Percentiles rank a stretch among this genome's conserved stretches.
Evolutionary conservation across 768 basidiomycete genomes (phyloP).

Genomic region (Chalciporus sphaerocephalus): DNA sequence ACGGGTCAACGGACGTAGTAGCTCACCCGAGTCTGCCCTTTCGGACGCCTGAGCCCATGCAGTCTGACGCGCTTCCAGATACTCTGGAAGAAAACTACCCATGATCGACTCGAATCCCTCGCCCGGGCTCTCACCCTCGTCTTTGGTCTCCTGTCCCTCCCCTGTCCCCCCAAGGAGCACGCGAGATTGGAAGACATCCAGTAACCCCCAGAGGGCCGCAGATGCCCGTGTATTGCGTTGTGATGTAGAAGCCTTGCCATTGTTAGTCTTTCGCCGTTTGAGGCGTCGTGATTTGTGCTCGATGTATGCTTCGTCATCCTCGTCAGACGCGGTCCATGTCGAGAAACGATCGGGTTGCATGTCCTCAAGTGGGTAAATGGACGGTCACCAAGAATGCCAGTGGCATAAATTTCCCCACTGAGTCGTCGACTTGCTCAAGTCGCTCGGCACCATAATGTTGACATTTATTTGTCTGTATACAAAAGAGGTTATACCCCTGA

Average conservation of each 20-base stretch:
- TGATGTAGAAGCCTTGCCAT: slow-evolving; percentile 5
- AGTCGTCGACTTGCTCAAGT: too few species aligned
- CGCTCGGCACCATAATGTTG: too few species aligned
- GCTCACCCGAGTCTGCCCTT: slow-evolving; percentile 20
- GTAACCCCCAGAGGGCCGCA: slow-evolving; percentile 15
- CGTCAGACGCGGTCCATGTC: slow-evolving; percentile 14
- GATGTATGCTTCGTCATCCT: slow-evolving; percentile 17
- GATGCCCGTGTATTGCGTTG: slow-evolving; percentile 17
- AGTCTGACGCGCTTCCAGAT: slow-evolving; percentile 27
- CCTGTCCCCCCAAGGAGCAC: background rate
- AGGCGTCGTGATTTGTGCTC: slow-evolving; percentile 16
- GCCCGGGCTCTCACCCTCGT: background rate
- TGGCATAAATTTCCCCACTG: too few species aligned
- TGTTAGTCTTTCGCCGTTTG: slow-evolving; percentile 28
- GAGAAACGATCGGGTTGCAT: background rate
- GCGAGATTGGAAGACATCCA: slow-evolving; percentile 18
- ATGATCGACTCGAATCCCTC: slow-evolving; percentile 35
- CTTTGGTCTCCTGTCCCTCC: background rate
- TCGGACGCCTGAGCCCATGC: slow-evolving; percentile 19
- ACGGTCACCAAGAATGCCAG: too few species aligned
- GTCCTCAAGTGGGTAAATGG: background rate
- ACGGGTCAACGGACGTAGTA: slow-evolving; percentile 39
- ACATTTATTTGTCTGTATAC: too few species aligned
- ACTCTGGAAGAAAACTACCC: slow-evolving; percentile 33
- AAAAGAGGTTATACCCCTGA: too few species aligned